Percentiles rank a stretch among this genome's conserved stretches.
These are phyloP conservation scores for Yamadazyma buinensis DNA, from an alignment of 1,139 yeast species.

Conservation along the genomic window DNA sequence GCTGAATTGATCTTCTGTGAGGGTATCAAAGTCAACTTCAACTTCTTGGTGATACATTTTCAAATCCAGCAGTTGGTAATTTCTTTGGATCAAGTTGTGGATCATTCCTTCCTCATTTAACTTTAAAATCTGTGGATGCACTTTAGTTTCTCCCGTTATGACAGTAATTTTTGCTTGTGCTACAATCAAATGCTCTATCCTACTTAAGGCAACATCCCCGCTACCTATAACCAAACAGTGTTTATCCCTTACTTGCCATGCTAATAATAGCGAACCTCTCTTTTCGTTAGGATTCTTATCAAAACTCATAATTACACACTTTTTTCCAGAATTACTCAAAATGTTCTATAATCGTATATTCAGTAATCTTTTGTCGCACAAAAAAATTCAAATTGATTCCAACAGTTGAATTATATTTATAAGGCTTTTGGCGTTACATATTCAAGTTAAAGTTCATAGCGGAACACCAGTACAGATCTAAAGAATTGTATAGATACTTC, in stretches of 20 bases:
- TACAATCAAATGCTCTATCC: conserved; percentile 61
- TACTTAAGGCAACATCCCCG: conserved; percentile 75
- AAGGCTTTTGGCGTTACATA: too few relatives aligned
- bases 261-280: conserved; percentile 59
- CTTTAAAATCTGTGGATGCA: conserved; percentile 42
- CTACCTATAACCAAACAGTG: conserved; percentile 76
- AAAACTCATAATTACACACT: too few relatives aligned
- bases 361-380: background rate
- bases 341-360: background rate
- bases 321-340: background rate
- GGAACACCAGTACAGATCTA: too few relatives aligned
- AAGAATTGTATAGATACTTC: too few relatives aligned
- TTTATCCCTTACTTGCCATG: conserved; percentile 66
- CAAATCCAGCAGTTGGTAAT: conserved; percentile 43
- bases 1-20: conserved; percentile 25
- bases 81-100: conserved; percentile 36
- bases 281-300: conserved; percentile 15
- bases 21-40: conserved; percentile 15
- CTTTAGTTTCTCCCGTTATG: conserved; percentile 44
- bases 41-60: conserved; percentile 40
- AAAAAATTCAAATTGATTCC: too few relatives aligned
- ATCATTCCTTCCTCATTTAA: conserved; percentile 41
- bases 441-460: too few relatives aligned
- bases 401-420: too few relatives aligned
- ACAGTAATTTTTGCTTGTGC: conserved; percentile 73